A percentile compares a stretch with the other conserved stretches of the same genome.
Conservation (phyloP, 129 eudicot genomes). For the Lactuca sativa region DNA sequence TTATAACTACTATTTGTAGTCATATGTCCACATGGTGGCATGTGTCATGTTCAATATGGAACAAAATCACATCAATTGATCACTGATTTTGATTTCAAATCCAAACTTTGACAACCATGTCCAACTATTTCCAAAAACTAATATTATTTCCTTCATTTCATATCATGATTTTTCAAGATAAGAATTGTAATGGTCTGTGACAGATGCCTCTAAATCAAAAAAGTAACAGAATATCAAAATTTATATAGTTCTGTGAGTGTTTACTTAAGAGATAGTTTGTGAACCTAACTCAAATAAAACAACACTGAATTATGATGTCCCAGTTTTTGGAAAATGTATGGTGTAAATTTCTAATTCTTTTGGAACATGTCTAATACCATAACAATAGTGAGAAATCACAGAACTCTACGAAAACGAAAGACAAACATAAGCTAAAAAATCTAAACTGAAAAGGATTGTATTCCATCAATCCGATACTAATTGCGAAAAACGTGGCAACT, state of each 20-base stretch:
- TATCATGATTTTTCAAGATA: no score
- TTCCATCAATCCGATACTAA: not conserved
- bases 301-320: not conserved
- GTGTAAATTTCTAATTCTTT: not conserved
- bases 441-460: not conserved
- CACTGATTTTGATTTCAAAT: not conserved
- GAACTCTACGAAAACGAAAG: not conserved
- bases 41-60: constrained; percentile 1
- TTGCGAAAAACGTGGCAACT: not conserved
- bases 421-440: no score
- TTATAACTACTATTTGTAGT: not conserved
- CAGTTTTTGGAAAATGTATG: not conserved
- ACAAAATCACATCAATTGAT: not conserved
- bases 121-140: no score
- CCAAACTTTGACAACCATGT: not conserved
- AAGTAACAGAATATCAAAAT: not conserved
- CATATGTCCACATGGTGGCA: constrained; percentile 4
- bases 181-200: not conserved
- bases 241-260: not conserved
- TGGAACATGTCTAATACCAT: not conserved
- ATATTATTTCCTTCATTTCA: no score
- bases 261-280: not conserved
- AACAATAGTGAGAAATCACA: not conserved
- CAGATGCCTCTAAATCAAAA: not conserved
- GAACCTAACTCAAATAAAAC: not conserved